Evolutionary conservation across 495 filamentous ascomycete genomes (phyloP).

Genomic region (Lasiosphaeriaceae sp.): DNA sequence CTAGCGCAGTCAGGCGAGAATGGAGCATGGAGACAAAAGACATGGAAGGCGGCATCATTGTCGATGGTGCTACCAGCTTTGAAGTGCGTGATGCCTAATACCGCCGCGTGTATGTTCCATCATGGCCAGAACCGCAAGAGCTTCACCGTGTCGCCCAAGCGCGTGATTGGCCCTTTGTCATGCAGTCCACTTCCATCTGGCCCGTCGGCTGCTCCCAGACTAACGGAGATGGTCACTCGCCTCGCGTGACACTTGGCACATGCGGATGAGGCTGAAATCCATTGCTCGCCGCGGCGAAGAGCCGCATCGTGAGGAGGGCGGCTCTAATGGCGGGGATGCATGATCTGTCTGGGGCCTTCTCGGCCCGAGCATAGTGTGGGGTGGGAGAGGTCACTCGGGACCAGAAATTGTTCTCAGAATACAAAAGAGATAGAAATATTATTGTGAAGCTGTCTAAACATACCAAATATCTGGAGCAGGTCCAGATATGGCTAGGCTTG

Average conservation of each 20-base stretch:
- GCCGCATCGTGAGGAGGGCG: conserved; percentile 5
- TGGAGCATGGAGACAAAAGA: too few species aligned
- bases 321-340: background rate
- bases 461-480: too few species aligned
- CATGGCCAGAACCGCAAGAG: too few species aligned
- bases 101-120: too few species aligned
- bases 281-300: conserved; percentile 15
- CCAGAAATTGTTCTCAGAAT: too few species aligned
- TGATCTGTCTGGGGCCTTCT: background rate
- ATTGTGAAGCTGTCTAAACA: too few species aligned
- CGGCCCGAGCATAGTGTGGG: background rate
- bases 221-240: conserved; percentile 14
- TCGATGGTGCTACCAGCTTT: too few species aligned
- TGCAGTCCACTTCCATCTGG: conserved; percentile 5
- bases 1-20: too few species aligned
- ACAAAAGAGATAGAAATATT: too few species aligned
- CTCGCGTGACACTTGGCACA: conserved; percentile 16
- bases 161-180: background rate
- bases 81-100: too few species aligned
- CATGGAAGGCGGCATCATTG: too few species aligned
- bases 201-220: conserved; percentile 4
- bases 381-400: background rate
- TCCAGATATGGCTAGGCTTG: too few species aligned
- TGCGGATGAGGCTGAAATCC: conserved; percentile 13
- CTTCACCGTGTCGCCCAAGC: conserved; percentile 1